These are phyloP conservation scores for Canna indica DNA, from an alignment of 176 grass and related monocot genomes.

Conservation along the genomic window DNA sequence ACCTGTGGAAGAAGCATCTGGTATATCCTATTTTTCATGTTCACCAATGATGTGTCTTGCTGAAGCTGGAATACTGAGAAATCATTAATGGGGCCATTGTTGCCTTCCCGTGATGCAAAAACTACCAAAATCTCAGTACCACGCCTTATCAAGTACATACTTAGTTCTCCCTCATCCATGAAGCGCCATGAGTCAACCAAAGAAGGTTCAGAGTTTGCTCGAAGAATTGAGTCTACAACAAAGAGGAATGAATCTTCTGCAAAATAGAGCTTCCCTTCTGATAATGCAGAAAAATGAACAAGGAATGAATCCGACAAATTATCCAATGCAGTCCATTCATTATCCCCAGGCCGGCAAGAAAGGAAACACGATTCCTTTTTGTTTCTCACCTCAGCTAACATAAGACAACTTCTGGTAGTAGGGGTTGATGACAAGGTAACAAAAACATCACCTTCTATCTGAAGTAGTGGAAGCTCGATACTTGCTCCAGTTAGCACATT, in stretches of 20 bases:
- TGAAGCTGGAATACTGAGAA: slow-evolving; percentile 13
- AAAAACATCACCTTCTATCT: slow-evolving; percentile 3
- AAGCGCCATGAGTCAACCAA: slow-evolving; percentile 10
- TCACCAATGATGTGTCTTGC: slow-evolving; percentile 3
- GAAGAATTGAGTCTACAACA: slow-evolving; percentile 11
- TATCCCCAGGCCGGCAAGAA: slow-evolving; percentile 4
- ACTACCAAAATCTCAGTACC: slow-evolving; percentile 9
- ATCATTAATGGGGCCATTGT: slow-evolving; percentile 3
- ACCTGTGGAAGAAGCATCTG: slow-evolving; percentile 12
- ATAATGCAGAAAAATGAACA: slow-evolving; percentile 12
- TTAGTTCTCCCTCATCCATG: slow-evolving; percentile 9
- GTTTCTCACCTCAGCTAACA: slow-evolving; percentile 11
- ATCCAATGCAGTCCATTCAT: neutral
- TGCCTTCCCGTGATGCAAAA: slow-evolving; percentile 1
- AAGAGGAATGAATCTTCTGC: slow-evolving; percentile 13
- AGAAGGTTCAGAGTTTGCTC: slow-evolving; percentile 8
- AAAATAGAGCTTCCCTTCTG: slow-evolving; percentile 5
- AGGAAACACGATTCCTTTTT: neutral
- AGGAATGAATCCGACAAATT: slow-evolving; percentile 10
- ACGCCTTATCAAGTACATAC: slow-evolving; percentile 7
- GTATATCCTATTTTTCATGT: slow-evolving; percentile 12
- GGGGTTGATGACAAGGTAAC: neutral
- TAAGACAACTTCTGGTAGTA: neutral
- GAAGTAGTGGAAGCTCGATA: slow-evolving; percentile 6
- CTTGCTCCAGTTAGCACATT: slow-evolving; percentile 6